Evolutionary conservation across 108 stramenopile genomes (phyloP), one percentile per base, ranked within the genome.

Genomic region (Stephanodiscus triporus): DNA sequence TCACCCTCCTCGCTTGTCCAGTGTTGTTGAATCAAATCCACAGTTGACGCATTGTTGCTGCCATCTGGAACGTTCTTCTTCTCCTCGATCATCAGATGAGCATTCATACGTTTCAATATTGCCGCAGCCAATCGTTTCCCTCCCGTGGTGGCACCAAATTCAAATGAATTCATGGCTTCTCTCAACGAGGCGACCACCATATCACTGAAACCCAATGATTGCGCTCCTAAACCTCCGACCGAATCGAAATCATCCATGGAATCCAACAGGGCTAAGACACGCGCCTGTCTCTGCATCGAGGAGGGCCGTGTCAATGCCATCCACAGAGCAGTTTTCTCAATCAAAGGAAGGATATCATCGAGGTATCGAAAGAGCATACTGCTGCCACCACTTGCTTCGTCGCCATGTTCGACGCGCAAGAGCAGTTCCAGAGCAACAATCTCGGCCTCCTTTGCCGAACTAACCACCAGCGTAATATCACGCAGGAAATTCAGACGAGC

Each of bases 261-360:
- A 71, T 85, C 85, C 42, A 86, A 55, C 51, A 83, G 17, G 4
- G 55, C 68, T 63, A 86, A 86, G 16, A 72, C 57, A 40, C 74
- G 67, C 20, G 75, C 23, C 47, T 79, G 76, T 60, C 74, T 54
- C 50, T 74, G 61, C 76, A 78, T 62, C 2, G 82, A 72, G 9
- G 78, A 71, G n/a, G 85, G 85, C 17, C 78, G 61, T 10, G 73
- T 59, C 53, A 83, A 48, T 51, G 79, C 82, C 77, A 86, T 83
- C 81, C 78, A 83, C 11, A 86, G 76, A 11, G 78, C 51, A 47
- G 42, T 58, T 27, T 43, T 63, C 68, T 86, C 85, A n/a, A 83
- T 61, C 38, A 40, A 62, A 7, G 67, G 76, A 6, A 86, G 65
- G 40, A 74, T 80, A 36, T 73, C 64, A 6, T 85, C 82, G 36